phyloP scores from a whole-genome alignment of 2,329 filamentous ascomycete genomes.

The Sphaceloma murrayae region DNA sequence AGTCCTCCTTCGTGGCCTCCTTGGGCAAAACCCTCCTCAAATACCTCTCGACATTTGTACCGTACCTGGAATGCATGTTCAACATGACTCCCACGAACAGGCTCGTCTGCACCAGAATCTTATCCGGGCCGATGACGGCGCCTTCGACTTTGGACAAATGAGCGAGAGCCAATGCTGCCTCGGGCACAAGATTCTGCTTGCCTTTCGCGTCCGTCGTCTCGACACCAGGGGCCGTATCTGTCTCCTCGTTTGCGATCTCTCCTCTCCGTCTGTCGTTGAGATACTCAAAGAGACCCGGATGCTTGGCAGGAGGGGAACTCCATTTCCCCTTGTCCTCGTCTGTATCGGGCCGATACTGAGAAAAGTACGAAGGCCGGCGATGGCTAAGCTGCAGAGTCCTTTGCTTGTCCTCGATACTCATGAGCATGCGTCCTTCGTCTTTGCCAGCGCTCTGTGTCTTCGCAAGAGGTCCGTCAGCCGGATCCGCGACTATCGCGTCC shows the following conservation, averaged over 20 bases:
- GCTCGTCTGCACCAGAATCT: conserved; percentile 1
- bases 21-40: not conserved
- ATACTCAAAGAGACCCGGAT: not conserved
- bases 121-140: not conserved
- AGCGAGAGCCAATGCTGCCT: not conserved
- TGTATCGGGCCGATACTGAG: too few relatives aligned
- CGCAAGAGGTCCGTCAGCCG: too few relatives aligned
- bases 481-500: too few relatives aligned
- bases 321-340: too few relatives aligned
- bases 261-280: not conserved
- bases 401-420: too few relatives aligned
- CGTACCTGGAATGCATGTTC: conserved; percentile 11
- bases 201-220: not conserved
- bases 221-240: not conserved
- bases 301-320: too few relatives aligned
- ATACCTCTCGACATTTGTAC: not conserved
- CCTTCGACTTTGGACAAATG: not conserved
- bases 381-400: too few relatives aligned
- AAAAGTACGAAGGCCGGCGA: too few relatives aligned
- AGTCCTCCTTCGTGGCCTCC: not conserved
- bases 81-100: conserved; percentile 10
- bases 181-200: not conserved
- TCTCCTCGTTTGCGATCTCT: not conserved
- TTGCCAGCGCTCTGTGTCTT: too few relatives aligned
- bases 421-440: too few relatives aligned